Percentiles rank a stretch among this genome's conserved stretches.
These are phyloP conservation scores for Chaetomium sp. DNA, from an alignment of 2,329 filamentous ascomycete species.

Conservation along the genomic window DNA sequence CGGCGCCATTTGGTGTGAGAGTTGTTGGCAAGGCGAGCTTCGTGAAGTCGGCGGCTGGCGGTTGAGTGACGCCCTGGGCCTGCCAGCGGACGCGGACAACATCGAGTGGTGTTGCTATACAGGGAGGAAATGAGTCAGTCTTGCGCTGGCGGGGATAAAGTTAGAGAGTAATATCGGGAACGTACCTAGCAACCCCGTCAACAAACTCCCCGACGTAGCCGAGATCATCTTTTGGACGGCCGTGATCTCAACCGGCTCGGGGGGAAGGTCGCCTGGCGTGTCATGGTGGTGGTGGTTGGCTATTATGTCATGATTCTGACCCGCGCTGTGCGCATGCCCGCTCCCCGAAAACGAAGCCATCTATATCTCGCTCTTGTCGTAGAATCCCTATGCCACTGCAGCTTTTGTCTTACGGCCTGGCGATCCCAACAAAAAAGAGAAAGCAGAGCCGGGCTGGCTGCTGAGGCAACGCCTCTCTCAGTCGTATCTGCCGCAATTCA, in stretches of 20 bases:
- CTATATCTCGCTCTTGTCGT: too few species aligned
- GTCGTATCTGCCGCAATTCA: too few species aligned
- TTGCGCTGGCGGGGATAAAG: neutral
- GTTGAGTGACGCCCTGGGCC: constrained; percentile 56
- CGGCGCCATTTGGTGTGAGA: constrained; percentile 34
- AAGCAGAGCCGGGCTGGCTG: neutral
- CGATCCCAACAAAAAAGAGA: too few species aligned
- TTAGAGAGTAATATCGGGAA: neutral
- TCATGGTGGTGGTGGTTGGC: constrained; percentile 30
- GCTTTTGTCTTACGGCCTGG: neutral
- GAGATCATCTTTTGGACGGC: constrained; percentile 90
- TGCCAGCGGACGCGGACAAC: constrained; percentile 93
- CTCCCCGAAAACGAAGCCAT: constrained; percentile 20
- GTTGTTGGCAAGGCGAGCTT: constrained; percentile 51
- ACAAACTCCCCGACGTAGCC: constrained; percentile 79
- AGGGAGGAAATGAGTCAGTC: constrained; percentile 30
- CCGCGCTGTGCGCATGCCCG: constrained; percentile 20
- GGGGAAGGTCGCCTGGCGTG: constrained; percentile 31
- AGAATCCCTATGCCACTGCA: neutral
- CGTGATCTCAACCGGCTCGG: constrained; percentile 60
- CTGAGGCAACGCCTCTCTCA: too few species aligned
- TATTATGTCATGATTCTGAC: constrained; percentile 36
- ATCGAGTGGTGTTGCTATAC: constrained; percentile 77
- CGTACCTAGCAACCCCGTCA: constrained; percentile 83
- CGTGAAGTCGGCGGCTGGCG: constrained; percentile 41